Evolutionary conservation across 306 rosid genomes (phyloP).

Genomic region (Fagus sylvatica): DNA sequence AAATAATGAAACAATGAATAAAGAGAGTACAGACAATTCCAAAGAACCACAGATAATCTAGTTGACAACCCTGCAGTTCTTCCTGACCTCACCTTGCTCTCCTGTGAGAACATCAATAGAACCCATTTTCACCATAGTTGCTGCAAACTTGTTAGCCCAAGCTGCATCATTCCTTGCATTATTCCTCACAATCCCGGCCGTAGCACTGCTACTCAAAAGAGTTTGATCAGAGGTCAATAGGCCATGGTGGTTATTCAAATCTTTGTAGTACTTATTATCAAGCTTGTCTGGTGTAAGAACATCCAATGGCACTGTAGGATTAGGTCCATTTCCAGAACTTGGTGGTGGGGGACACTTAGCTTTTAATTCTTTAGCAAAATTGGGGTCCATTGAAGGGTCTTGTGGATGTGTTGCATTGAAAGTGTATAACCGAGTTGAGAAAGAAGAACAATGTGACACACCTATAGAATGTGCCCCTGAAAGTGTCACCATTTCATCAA

Average conservation of each 20-base stretch:
- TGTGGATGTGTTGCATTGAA: too few relatives aligned
- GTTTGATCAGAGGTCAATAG: neutral
- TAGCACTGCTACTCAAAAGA: neutral
- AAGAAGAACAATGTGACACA: too few relatives aligned
- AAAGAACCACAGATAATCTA: neutral
- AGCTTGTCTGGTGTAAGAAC: constrained; percentile 1
- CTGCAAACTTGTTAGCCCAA: constrained; percentile 10
- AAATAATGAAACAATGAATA: too few relatives aligned
- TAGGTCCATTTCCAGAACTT: too few relatives aligned
- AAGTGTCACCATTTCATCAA: too few relatives aligned
- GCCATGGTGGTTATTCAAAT: neutral
- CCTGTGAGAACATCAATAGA: neutral
- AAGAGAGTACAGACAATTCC: too few relatives aligned
- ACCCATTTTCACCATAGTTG: constrained; percentile 17
- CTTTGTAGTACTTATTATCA: neutral
- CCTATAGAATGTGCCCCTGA: too few relatives aligned
- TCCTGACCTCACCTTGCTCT: constrained; percentile 1
- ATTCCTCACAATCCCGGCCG: neutral
- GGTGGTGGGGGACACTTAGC: too few relatives aligned
- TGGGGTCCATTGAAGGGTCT: too few relatives aligned
- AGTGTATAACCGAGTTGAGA: too few relatives aligned
- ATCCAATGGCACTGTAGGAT: neutral
- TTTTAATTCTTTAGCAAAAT: too few relatives aligned
- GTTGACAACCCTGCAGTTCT: neutral
- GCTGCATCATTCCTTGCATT: neutral